Base-by-base conservation (phyloP, 306 rosid species). In the Trifolium subterraneum region DNA sequence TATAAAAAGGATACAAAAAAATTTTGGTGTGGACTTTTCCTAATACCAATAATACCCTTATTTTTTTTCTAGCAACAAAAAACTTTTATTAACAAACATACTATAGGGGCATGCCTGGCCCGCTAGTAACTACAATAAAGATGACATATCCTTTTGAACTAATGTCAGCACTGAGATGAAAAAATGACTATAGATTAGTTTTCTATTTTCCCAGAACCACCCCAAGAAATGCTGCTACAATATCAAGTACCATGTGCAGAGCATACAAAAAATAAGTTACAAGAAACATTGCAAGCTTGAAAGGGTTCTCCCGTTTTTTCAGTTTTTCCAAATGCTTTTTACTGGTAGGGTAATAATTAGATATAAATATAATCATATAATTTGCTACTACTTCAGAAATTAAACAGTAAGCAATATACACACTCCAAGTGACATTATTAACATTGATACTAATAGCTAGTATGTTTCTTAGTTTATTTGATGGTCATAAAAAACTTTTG, bases 131-230 rank as follows among this genome's bases (percentile, higher is more conserved):
- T 23, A 64, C 81, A 81, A 56, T 22, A 59, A 66, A 35, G 66
- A 75, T 63, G 45, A 9, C 2, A 51, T 63, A 35, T 54, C 52
- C 52, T 39, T 65, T 56, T 20, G 25, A 52, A 75, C 39, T 42
- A 71, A 52, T 51, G 44, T 76, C 68, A 52, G 63, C 72, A 81
- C 47, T 16, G 44, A 45, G 39, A 75, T 63, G 67, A 51, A 64
- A 38, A 64, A 51, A 52, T 7, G 33, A 63, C 36, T 33, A 9
- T 51, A 42, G 35, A 54, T 50, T 68, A 52, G 22, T 33, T 70
- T 64, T 75, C 77, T 22, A 39, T 29, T 64, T 69, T 63, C 72
- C 36, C 2, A 20, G 16, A 75, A 69, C 44, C 6, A 3, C 18
- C 20, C 15, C 59, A 58, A 39, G 50, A 55, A 62, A 63, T 31